Percentiles rank a stretch among this genome's conserved stretches.
phyloP scores from a whole-genome alignment of 345 rosid species.

The Populus davidiana region DNA sequence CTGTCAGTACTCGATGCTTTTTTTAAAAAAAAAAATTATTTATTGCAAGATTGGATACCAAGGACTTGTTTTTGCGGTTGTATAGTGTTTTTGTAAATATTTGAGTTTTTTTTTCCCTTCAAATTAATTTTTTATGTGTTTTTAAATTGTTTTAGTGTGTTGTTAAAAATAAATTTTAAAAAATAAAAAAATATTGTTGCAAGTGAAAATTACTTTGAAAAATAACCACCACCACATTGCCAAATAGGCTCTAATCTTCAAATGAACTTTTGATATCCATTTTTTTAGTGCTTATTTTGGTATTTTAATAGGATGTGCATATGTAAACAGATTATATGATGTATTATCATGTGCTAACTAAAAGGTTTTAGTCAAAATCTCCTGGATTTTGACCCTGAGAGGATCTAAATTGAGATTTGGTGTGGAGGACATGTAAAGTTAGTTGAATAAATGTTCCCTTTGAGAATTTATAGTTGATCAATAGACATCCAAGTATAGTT shows the following conservation, averaged over 20 bases:
- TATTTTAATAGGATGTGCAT: not conserved
- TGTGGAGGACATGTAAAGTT: not conserved
- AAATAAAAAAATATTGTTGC: no score
- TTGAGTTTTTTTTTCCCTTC: no score
- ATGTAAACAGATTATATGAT: not conserved
- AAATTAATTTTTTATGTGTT: no score
- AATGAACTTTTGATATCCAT: not conserved
- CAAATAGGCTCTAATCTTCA: not conserved
- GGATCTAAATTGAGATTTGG: not conserved
- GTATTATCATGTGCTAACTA: not conserved
- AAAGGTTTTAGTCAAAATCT: not conserved
- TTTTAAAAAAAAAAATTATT: no score
- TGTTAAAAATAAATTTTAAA: no score
- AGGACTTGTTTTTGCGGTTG: no score
- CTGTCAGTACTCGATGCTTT: conserved; percentile 39
- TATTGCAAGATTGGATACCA: no score
- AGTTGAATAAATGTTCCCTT: not conserved
- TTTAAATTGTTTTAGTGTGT: no score
- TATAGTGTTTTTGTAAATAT: no score
- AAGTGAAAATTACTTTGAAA: no score
- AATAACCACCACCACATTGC: no score
- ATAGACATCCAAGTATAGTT: not conserved
- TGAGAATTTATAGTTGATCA: not conserved
- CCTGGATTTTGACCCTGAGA: not conserved
- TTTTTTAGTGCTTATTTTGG: not conserved